These are phyloP conservation scores for Phytophthora pisi DNA, from an alignment of 352 stramenopile genomes.

Conservation along the genomic window DNA sequence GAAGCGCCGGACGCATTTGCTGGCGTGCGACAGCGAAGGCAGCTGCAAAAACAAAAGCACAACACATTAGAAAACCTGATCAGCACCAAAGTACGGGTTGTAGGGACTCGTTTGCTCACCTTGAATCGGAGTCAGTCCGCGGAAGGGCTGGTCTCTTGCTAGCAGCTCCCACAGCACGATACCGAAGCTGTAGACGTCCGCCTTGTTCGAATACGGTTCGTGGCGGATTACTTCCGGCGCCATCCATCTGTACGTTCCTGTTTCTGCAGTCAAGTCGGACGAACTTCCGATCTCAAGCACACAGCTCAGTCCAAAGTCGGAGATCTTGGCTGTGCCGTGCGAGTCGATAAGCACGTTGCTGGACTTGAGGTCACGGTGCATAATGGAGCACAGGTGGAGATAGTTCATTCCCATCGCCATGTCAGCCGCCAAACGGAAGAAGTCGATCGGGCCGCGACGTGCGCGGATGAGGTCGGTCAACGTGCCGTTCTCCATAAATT, in stretches of 20 bases:
- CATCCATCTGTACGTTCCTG: slow-evolving; percentile 95
- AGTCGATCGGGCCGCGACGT: slow-evolving; percentile 70
- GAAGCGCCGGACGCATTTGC: slow-evolving; percentile 84
- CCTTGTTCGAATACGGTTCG: slow-evolving; percentile 94
- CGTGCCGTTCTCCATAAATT: slow-evolving; percentile 90
- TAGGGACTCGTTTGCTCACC: slow-evolving; percentile 38
- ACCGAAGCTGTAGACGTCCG: slow-evolving; percentile 95
- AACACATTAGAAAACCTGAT: not conserved
- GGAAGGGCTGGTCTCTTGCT: slow-evolving; percentile 85
- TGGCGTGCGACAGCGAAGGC: slow-evolving; percentile 87
- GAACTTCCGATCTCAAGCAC: slow-evolving; percentile 81
- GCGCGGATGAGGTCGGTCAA: slow-evolving; percentile 83
- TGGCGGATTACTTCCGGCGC: slow-evolving; percentile 94
- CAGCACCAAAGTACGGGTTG: not conserved
- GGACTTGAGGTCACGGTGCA: slow-evolving; percentile 97
- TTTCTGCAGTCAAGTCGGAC: slow-evolving; percentile 85
- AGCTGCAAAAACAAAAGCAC: slow-evolving; percentile 38
- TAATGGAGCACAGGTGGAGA: slow-evolving; percentile 92
- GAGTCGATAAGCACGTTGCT: slow-evolving; percentile 92
- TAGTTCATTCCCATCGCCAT: slow-evolving; percentile 95
- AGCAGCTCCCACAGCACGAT: slow-evolving; percentile 90
- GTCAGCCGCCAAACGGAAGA: slow-evolving; percentile 77
- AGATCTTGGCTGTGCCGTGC: slow-evolving; percentile 87
- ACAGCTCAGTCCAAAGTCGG: slow-evolving; percentile 88
- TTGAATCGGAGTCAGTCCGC: slow-evolving; percentile 84